Conservation (phyloP, 441 rosid species). For the Mallotus repandus region DNA sequence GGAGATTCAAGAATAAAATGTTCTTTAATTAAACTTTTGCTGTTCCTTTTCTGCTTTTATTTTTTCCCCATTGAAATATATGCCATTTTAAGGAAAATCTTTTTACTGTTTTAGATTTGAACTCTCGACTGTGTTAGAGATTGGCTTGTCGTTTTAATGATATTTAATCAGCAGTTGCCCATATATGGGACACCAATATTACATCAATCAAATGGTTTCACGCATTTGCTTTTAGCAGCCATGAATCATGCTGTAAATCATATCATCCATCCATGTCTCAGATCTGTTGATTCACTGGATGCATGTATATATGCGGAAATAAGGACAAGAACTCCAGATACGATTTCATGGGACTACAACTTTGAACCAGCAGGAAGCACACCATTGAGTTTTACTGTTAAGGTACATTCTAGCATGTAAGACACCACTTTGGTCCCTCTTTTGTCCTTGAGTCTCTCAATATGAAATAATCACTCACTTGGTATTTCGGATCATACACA, state of each 20-base stretch:
- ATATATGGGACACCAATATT: neutral
- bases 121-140: neutral
- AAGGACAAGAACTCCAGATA: slow-evolving; percentile 81
- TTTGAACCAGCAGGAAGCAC: slow-evolving; percentile 80
- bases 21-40: neutral
- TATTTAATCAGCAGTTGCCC: neutral
- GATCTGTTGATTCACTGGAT: slow-evolving; percentile 72
- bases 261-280: slow-evolving; percentile 24
- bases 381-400: slow-evolving; percentile 77
- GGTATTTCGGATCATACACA: no score
- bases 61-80: neutral
- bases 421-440: neutral
- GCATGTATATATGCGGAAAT: slow-evolving; percentile 87
- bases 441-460: neutral
- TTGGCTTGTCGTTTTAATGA: neutral
- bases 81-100: neutral
- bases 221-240: slow-evolving; percentile 6
- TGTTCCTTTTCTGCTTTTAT: neutral
- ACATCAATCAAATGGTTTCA: neutral
- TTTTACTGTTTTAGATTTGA: neutral
- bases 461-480: slow-evolving; percentile 5
- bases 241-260: neutral
- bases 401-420: slow-evolving; percentile 39
- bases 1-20: neutral
- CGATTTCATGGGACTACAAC: slow-evolving; percentile 81